These are phyloP conservation scores for Curvularia sp. DNA, from an alignment of 2,329 filamentous ascomycete species.

Conservation along the genomic window DNA sequence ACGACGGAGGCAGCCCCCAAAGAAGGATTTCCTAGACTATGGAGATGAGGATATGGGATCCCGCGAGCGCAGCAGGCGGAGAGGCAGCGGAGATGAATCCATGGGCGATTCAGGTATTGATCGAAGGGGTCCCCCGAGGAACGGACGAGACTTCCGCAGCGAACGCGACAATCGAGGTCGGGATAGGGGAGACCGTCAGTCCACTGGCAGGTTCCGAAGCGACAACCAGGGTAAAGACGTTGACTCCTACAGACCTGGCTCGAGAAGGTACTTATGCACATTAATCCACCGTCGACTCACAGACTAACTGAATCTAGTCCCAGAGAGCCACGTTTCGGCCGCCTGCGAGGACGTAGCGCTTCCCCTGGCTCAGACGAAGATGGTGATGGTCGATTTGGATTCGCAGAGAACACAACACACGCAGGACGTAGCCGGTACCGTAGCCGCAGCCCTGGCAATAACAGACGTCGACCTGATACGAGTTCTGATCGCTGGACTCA, in stretches of 20 bases:
- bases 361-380: constrained; percentile 59
- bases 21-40: constrained; percentile 39
- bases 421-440: constrained; percentile 53
- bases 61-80: constrained; percentile 29
- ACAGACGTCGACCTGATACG: constrained; percentile 31
- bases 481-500: constrained; percentile 42
- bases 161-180: constrained; percentile 25
- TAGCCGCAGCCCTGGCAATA: constrained; percentile 48
- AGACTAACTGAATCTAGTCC: constrained; percentile 25
- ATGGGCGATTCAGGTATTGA: constrained; percentile 71
- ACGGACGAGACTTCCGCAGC: constrained; percentile 30
- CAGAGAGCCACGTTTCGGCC: constrained; percentile 51
- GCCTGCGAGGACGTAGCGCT: constrained; percentile 65
- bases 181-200: constrained; percentile 20
- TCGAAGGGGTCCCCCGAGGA: constrained; percentile 33
- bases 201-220: constrained; percentile 22
- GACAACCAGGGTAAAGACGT: constrained; percentile 29
- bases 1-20: constrained; percentile 60
- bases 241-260: constrained; percentile 43
- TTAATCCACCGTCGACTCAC: not conserved
- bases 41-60: constrained; percentile 35
- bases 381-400: constrained; percentile 58
- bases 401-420: constrained; percentile 57
- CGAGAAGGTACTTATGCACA: constrained; percentile 28
- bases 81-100: constrained; percentile 69